Evolutionary conservation across 1,284 basidiomycete genomes (phyloP).

Genomic region (Puccinia hordei): DNA sequence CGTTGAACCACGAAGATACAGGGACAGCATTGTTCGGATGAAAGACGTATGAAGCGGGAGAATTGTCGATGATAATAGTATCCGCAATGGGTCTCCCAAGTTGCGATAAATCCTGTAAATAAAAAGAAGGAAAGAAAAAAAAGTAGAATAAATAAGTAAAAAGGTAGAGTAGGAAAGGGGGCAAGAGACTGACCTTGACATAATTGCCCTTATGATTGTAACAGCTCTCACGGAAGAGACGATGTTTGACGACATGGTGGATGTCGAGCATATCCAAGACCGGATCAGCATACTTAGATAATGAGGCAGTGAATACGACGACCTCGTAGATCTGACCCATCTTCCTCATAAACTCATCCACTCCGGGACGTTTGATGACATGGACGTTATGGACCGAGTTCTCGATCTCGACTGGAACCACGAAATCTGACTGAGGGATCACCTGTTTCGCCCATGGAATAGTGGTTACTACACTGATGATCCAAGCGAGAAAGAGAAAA

Average conservation of each 20-base stretch:
- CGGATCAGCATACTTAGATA: conserved; percentile 99
- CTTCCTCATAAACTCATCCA: conserved; percentile 90
- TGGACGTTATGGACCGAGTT: conserved; percentile 97
- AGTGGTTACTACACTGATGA: too few relatives aligned
- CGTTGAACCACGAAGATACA: conserved; percentile 98
- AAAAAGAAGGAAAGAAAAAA: neutral
- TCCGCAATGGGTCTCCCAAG: conserved; percentile 87
- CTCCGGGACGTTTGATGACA: conserved; percentile 96
- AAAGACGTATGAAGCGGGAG: conserved; percentile 98
- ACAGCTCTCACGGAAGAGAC: conserved; percentile 96
- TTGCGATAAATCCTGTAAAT: conserved; percentile 83
- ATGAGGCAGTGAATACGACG: conserved; percentile 94
- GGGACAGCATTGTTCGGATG: conserved; percentile 99
- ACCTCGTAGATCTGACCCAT: conserved; percentile 99
- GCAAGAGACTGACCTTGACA: conserved; percentile 81
- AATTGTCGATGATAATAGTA: conserved; percentile 98
- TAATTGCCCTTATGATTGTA: conserved; percentile 99
- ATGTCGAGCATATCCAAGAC: conserved; percentile 95
- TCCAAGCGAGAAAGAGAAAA: neutral
- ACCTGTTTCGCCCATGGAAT: too few relatives aligned
- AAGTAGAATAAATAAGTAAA: neutral
- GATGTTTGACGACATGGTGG: conserved; percentile 87
- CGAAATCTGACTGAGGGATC: conserved; percentile 92
- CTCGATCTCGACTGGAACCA: conserved; percentile 98
- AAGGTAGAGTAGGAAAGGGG: neutral